A percentile compares a stretch with the other conserved stretches of the same genome.
These are phyloP conservation scores for Liriodendron chinense DNA, from an alignment of 164 flowering plant species.

Conservation along the genomic window DNA sequence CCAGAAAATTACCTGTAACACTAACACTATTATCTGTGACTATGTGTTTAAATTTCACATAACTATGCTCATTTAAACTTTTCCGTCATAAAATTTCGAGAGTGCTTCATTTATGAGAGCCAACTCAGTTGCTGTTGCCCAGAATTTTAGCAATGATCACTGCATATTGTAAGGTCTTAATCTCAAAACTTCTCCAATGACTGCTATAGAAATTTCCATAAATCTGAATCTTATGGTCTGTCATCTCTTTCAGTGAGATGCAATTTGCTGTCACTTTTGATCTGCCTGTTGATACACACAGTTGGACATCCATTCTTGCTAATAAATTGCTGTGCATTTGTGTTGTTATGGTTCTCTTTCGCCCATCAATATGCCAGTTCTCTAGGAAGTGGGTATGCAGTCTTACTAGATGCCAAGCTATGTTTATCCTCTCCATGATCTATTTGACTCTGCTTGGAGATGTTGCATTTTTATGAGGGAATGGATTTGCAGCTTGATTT, in stretches of 20 bases:
- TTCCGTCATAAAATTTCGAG: too few species aligned
- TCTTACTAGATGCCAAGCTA: slow-evolving; percentile 17
- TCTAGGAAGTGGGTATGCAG: slow-evolving; percentile 15
- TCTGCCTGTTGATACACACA: too few species aligned
- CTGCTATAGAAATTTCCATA: too few species aligned
- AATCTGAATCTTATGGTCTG: background rate
- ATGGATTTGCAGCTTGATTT: slow-evolving; percentile 25
- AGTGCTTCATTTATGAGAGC: too few species aligned
- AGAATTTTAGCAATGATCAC: too few species aligned
- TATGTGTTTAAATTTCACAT: too few species aligned
- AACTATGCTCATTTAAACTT: too few species aligned
- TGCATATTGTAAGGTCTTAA: too few species aligned
- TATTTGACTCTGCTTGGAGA: slow-evolving; percentile 17
- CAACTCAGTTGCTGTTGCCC: too few species aligned
- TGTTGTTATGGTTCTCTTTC: background rate
- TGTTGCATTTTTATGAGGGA: slow-evolving; percentile 19
- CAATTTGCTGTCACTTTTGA: background rate
- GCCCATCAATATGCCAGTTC: slow-evolving; percentile 3
- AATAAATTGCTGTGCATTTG: background rate
- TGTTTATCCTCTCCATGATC: slow-evolving; percentile 17
- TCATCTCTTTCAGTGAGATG: background rate
- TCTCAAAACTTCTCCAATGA: background rate
- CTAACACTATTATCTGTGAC: too few species aligned
- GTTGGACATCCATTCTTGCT: background rate
- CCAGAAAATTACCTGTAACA: too few species aligned